Base-by-base conservation (phyloP, 2,329 filamentous ascomycete species). In the Corinectria fuckeliana region DNA sequence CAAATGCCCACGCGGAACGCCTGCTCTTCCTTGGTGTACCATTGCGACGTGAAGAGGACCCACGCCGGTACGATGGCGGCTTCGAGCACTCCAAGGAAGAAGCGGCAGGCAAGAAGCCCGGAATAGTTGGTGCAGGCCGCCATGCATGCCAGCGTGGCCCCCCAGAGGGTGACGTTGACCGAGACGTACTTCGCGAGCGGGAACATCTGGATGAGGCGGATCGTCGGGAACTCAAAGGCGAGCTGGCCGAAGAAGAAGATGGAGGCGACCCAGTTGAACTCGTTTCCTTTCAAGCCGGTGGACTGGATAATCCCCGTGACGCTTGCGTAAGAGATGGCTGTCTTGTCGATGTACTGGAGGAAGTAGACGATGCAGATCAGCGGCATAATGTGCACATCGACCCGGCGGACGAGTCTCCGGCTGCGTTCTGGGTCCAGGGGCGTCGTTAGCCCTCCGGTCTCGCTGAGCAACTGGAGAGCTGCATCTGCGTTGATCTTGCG, bases 241-340 rank as follows among this genome's bases (percentile, higher is more conserved):
- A 77, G 63, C 21, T 76, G 72, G 1, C 72, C 74, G 23, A 76
- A 75, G 62, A 75, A 75, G 62, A 67, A 68, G 13, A 66, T 63
- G 21, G 65, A 66, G 4, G 63, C 63, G 13, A 66, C 73, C 75
- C 80, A 81, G 41, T 77, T 79, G 63, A 80, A 81, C 50, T 77
- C 71, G 32, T 75, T 78, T 4, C 75, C 80, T 4, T 70, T 67
- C 0, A 81, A 72, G 3, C 77, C 69, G 1, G 71, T 68, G 1
- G 75, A 73, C 26, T 66, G 39, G n/a, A 59, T 55, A 2, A 69
- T 67, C 1, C 68, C 68, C 0, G 63, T 69, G 13, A 70, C 66
- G 10, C 66, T 69, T 3, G 68, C 64, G 30, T 70, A 70, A 0
- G 66, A 69, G 2, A 70, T 60, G 9, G 68, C 61, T 1, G 66